Conservation (phyloP, 495 filamentous ascomycete genomes). For the Entonaema liquescens region DNA sequence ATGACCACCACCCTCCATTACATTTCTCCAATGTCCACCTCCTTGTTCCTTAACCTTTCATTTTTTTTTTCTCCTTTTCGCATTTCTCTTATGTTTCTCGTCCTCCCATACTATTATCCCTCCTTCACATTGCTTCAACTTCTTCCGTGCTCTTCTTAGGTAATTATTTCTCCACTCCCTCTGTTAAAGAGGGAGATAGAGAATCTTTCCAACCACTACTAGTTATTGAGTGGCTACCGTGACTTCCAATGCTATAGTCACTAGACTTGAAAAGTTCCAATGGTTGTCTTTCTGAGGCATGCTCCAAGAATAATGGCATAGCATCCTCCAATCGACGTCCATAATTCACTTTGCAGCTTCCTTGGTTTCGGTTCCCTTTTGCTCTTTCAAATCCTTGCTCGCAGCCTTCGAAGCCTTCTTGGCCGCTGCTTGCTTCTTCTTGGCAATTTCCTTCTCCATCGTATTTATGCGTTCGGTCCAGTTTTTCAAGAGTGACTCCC, state of each 20-base stretch:
- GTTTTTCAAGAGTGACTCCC: too few species aligned
- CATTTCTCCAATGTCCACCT: neutral
- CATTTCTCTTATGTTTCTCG: neutral
- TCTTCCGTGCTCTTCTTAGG: neutral
- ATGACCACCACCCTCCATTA: neutral
- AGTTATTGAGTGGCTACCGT: neutral
- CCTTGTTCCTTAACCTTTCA: neutral
- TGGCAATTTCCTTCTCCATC: neutral
- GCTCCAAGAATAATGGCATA: neutral
- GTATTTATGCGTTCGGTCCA: too few species aligned
- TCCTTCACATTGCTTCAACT: neutral
- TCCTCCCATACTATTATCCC: neutral
- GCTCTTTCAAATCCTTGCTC: neutral
- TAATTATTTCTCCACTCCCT: neutral
- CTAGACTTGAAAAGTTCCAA: neutral
- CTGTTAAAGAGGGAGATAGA: neutral
- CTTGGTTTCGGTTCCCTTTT: neutral
- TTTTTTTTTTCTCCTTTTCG: neutral
- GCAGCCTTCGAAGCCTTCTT: neutral
- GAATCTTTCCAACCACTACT: neutral
- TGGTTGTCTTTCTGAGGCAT: neutral
- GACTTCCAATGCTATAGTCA: neutral
- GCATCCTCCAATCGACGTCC: neutral
- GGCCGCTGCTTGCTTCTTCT: neutral
- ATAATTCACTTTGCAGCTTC: neutral